Percentiles rank a stretch among this genome's conserved stretches.
Evolutionary conservation across 1,284 basidiomycete species (phyloP).

Genomic region (Rhodofomes roseus): DNA sequence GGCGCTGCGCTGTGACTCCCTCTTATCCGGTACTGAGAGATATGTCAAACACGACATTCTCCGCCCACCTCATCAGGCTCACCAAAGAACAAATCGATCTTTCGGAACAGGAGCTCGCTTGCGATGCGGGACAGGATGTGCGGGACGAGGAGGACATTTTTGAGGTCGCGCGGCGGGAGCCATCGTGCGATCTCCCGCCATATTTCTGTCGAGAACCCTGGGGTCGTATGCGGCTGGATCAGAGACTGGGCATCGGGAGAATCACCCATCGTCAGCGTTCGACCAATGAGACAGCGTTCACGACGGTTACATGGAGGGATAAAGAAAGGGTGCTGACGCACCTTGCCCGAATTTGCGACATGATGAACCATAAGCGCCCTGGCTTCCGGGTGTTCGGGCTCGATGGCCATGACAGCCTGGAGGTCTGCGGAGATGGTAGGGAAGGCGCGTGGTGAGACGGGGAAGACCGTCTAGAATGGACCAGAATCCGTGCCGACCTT

Average conservation of each 20-base stretch:
- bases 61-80: conserved; percentile 1
- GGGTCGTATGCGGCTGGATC: conserved; percentile 21
- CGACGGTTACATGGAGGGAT: neutral
- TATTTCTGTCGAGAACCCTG: conserved; percentile 60
- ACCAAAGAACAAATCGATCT: conserved; percentile 58
- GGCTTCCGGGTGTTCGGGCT: conserved; percentile 68
- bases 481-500: conserved; percentile 43
- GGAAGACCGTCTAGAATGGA: conserved; percentile 18
- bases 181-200: conserved; percentile 67
- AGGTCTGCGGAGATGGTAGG: conserved; percentile 42
- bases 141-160: conserved; percentile 58
- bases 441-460: conserved; percentile 10
- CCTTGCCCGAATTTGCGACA: conserved; percentile 26
- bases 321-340: conserved; percentile 12
- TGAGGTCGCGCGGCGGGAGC: conserved; percentile 62
- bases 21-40: conserved; percentile 35
- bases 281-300: neutral
- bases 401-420: conserved; percentile 56
- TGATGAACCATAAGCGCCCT: conserved; percentile 49
- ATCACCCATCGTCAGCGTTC: conserved; percentile 6
- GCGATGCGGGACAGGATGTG: conserved; percentile 65
- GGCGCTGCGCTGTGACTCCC: conserved; percentile 62
- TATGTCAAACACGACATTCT: neutral
- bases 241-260: conserved; percentile 9
- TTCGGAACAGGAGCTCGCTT: conserved; percentile 60